Evolutionary conservation across 1,284 basidiomycete species (phyloP), one percentile per base, ranked within the genome.

Genomic region (Malassezia brasiliensis): DNA sequence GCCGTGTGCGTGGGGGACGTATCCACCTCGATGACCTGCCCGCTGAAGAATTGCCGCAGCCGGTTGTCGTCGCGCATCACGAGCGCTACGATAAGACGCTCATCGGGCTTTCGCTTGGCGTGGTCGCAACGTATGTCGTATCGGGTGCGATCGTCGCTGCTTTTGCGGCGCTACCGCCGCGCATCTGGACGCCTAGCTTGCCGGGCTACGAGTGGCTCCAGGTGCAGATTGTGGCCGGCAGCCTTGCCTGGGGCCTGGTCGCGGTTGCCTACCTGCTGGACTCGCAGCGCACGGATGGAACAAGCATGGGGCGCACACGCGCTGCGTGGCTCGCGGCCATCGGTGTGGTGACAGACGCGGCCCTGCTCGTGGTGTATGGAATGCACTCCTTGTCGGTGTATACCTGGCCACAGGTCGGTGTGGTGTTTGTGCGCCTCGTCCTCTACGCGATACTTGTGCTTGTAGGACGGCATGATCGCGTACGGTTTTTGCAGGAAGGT

Each of bases 71-170:
- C 15, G 41, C 59, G 56, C 47, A 32, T 10, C 50, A 32, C 19
- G 37, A 40, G 34, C 45, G 50, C 17, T 20, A 28, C 22, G 22
- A 19, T 5, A 35, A 42, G 22, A 28, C 36, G 5, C 14, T 31
- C 9, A 37, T 31, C n/a, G 30, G 40, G 7, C 15, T 52, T 2
- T n/a, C 22, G 8, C 28, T 66, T 39, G 44, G 47, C n/a, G 37
- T 69, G 25, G 60, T 67, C 11, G 59, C 52, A 9, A 63, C 65
- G 38, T 71, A 66, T 53, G 52, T 68, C 39, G 47, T 49, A n/a
- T 64, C 65, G 12, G 70, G 67, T 25, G 50, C 56, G 12, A 59
- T 72, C 34, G 61, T 74, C 44, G 66, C 68, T 30, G 55, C 69
- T 30, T 54, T 63, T 12, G 70, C 67, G 17, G 67, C 69, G n/a